phyloP scores from a whole-genome alignment of 305 asterid genomes.

The Solanum hybrid region DNA sequence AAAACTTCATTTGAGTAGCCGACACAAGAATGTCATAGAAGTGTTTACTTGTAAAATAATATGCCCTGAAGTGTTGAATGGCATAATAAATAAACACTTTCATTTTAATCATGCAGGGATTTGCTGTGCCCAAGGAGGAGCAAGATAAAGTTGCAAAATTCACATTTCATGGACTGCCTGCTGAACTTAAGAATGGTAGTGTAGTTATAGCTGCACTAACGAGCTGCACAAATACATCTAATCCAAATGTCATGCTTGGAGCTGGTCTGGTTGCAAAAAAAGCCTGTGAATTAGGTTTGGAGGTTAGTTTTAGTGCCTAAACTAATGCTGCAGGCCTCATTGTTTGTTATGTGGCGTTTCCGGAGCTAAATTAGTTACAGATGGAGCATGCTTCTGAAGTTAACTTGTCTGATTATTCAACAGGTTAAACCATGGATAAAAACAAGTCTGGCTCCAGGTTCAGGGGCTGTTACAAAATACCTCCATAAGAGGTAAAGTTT shows the following conservation, averaged over 20 bases:
- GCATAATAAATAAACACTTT: neutral
- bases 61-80: neutral
- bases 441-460: constrained; percentile 86
- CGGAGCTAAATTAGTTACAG: neutral
- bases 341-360: neutral
- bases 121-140: constrained; percentile 65
- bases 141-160: constrained; percentile 61
- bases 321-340: neutral
- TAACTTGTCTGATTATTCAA: constrained; percentile 7
- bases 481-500: constrained; percentile 53
- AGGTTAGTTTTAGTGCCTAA: constrained; percentile 39
- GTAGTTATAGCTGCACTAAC: constrained; percentile 84
- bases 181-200: constrained; percentile 76
- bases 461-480: constrained; percentile 77
- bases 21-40: neutral
- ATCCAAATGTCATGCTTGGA: constrained; percentile 92
- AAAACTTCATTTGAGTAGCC: no score
- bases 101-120: constrained; percentile 40
- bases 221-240: constrained; percentile 81
- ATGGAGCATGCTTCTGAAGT: neutral
- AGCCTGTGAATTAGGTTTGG: constrained; percentile 73
- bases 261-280: constrained; percentile 89
- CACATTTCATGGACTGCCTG: constrained; percentile 51
- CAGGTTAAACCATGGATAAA: constrained; percentile 90
- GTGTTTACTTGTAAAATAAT: neutral